phyloP scores from a whole-genome alignment of 1,284 basidiomycete species.

The Coriolopsis trogii region DNA sequence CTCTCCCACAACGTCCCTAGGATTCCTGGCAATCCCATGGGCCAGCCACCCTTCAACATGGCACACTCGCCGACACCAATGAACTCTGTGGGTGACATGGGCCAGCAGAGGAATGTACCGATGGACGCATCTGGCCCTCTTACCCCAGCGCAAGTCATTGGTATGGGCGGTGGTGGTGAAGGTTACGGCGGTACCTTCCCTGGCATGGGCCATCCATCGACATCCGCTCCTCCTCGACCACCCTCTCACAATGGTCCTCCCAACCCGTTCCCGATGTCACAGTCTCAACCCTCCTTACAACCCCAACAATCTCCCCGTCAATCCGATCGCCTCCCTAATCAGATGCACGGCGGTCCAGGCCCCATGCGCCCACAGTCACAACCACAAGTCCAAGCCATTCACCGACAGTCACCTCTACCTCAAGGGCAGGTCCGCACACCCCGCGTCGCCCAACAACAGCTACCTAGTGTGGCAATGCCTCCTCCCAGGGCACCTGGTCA shows the following conservation, averaged over 20 bases:
- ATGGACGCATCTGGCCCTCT: slow-evolving; percentile 40
- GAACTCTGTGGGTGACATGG: slow-evolving; percentile 44
- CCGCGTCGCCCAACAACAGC: slow-evolving; percentile 27
- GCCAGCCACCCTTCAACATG: slow-evolving; percentile 43
- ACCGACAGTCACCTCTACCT: slow-evolving; percentile 28
- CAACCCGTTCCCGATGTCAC: slow-evolving; percentile 27
- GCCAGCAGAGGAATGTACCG: slow-evolving; percentile 30
- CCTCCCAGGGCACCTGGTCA: slow-evolving; percentile 18
- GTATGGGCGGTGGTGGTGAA: slow-evolving; percentile 46
- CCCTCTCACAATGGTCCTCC: slow-evolving; percentile 46
- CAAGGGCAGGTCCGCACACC: slow-evolving; percentile 23
- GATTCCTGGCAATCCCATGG: slow-evolving; percentile 38
- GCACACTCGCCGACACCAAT: slow-evolving; percentile 46
- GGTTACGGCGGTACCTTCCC: slow-evolving; percentile 37
- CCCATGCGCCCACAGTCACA: slow-evolving; percentile 33
- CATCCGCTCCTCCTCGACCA: slow-evolving; percentile 44
- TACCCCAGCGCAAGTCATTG: slow-evolving; percentile 63
- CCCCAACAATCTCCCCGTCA: slow-evolving; percentile 46
- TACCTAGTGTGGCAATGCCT: slow-evolving; percentile 24
- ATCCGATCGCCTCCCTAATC: slow-evolving; percentile 37
- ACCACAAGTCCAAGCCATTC: slow-evolving; percentile 25
- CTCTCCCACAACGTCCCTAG: slow-evolving; percentile 38
- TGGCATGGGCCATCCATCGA: slow-evolving; percentile 36
- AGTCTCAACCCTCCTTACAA: slow-evolving; percentile 36
- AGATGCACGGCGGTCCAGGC: slow-evolving; percentile 18